Evolutionary conservation across 1,139 yeast species (phyloP).

Genomic region (Wickerhamiella infanticola): DNA sequence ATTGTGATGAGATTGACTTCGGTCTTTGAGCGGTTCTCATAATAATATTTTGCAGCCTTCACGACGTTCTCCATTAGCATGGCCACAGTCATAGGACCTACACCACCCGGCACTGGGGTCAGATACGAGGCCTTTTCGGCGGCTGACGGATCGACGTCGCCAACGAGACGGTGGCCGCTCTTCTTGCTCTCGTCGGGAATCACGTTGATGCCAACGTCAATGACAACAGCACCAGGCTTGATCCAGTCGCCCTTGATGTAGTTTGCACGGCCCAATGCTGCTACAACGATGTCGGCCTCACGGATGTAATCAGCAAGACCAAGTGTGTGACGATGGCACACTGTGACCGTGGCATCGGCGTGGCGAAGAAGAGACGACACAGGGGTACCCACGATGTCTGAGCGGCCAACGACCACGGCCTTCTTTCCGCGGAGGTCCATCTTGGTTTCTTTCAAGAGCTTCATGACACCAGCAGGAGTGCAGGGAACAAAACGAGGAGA

Average conservation of each 20-base stretch:
- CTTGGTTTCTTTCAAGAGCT: slow-evolving; percentile 47
- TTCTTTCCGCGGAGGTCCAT: slow-evolving; percentile 56
- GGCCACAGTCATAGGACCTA: slow-evolving; percentile 98
- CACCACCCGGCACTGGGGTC: slow-evolving; percentile 99
- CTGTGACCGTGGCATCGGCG: slow-evolving; percentile 76
- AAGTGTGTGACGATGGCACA: slow-evolving; percentile 62
- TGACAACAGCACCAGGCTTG: slow-evolving; percentile 68
- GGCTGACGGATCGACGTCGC: slow-evolving; percentile 83
- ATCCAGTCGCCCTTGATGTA: slow-evolving; percentile 85
- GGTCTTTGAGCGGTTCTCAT: slow-evolving; percentile 21
- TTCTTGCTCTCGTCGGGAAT: slow-evolving; percentile 61
- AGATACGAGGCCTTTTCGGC: slow-evolving; percentile 51
- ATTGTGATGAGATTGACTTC: slow-evolving; percentile 43
- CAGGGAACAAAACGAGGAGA: slow-evolving; percentile 79
- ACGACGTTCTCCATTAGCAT: slow-evolving; percentile 80
- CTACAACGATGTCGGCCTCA: slow-evolving; percentile 78
- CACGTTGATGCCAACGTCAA: slow-evolving; percentile 94
- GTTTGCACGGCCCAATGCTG: slow-evolving; percentile 77
- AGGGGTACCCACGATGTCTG: slow-evolving; percentile 94
- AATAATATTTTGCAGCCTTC: slow-evolving; percentile 50
- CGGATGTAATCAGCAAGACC: slow-evolving; percentile 45
- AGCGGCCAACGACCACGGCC: slow-evolving; percentile 93
- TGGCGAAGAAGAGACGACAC: slow-evolving; percentile 68
- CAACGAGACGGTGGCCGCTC: slow-evolving; percentile 70
- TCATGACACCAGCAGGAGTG: slow-evolving; percentile 91